Conservation (phyloP, 1,284 basidiomycete species). For the Puccinia coronata region DNA sequence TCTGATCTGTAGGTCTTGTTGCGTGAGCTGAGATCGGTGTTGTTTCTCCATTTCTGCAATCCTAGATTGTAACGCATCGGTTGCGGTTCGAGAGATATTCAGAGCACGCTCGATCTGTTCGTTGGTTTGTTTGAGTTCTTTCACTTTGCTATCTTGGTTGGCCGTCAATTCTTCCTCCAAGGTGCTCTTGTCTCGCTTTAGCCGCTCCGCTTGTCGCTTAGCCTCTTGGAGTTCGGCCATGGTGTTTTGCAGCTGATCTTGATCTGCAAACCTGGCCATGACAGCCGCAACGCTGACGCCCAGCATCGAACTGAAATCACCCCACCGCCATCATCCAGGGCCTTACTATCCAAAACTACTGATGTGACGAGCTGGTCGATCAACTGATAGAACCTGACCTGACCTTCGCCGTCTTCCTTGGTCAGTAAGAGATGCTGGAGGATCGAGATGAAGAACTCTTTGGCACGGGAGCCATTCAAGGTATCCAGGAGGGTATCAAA, state of each 20-base stretch:
- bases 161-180: slow-evolving; percentile 59
- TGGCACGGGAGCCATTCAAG: slow-evolving; percentile 74
- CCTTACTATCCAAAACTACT: slow-evolving; percentile 85
- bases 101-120: slow-evolving; percentile 78
- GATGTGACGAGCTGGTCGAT: slow-evolving; percentile 90
- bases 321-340: slow-evolving; percentile 66
- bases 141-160: slow-evolving; percentile 41
- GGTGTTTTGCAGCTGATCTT: slow-evolving; percentile 77
- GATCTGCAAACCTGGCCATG: slow-evolving; percentile 86
- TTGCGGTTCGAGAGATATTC: slow-evolving; percentile 75
- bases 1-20: slow-evolving; percentile 87
- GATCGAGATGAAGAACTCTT: slow-evolving; percentile 83
- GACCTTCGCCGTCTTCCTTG: slow-evolving; percentile 68
- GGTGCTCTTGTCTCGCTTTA: slow-evolving; percentile 71
- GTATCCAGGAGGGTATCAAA: slow-evolving; percentile 77
- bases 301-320: slow-evolving; percentile 78
- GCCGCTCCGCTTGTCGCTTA: slow-evolving; percentile 67
- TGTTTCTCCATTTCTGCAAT: slow-evolving; percentile 75
- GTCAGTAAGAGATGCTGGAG: slow-evolving; percentile 91
- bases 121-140: slow-evolving; percentile 71
- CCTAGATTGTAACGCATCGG: slow-evolving; percentile 63
- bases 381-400: slow-evolving; percentile 86
- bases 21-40: slow-evolving; percentile 82
- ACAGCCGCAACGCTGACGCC: slow-evolving; percentile 87
- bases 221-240: slow-evolving; percentile 75